Conservation (phyloP, 306 rosid genomes). For the Lathyrus sativus region DNA sequence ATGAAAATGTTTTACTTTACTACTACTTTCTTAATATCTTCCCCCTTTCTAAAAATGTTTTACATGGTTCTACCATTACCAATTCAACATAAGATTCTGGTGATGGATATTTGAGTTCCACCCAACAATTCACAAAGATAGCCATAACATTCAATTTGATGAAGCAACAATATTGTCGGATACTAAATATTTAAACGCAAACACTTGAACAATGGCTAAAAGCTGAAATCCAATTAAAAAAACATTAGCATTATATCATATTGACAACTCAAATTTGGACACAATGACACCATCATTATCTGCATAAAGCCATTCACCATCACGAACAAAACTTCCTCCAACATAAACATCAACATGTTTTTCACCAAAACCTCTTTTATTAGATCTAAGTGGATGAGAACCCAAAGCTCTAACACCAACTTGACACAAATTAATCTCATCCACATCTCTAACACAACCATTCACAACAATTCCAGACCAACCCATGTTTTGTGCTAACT, state of each 20-base stretch:
- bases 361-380: constrained; percentile 59
- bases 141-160: too few relatives aligned
- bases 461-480: constrained; percentile 83
- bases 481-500: constrained; percentile 50
- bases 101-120: too few relatives aligned
- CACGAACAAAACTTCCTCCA: constrained; percentile 63
- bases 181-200: too few relatives aligned
- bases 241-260: constrained; percentile 14
- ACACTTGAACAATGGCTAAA: background rate
- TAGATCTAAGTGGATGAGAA: constrained; percentile 62
- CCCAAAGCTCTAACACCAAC: constrained; percentile 80
- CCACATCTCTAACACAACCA: constrained; percentile 88
- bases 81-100: too few relatives aligned
- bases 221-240: background rate
- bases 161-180: too few relatives aligned
- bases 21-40: too few relatives aligned
- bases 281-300: constrained; percentile 62
- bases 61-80: too few relatives aligned
- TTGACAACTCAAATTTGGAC: constrained; percentile 47
- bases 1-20: too few relatives aligned
- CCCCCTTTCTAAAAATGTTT: too few relatives aligned
- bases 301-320: constrained; percentile 86
- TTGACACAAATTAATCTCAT: constrained; percentile 72
- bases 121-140: too few relatives aligned
- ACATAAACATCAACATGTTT: constrained; percentile 56